Base-by-base conservation (phyloP, 371 early-diverging fungal species). In the Rhizopus microsporus region DNA sequence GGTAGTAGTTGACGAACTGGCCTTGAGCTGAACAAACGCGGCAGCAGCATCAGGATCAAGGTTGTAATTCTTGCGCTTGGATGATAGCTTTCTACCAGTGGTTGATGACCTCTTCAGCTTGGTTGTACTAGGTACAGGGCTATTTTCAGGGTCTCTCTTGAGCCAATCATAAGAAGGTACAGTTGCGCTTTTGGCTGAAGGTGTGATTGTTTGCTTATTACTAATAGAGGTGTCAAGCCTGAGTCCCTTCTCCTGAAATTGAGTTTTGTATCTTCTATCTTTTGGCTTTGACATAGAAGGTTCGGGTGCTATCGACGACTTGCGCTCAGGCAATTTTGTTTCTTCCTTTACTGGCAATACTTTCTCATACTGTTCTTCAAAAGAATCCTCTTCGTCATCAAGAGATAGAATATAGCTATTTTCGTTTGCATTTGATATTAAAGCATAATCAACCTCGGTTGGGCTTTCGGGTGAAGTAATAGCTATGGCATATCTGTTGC, bases 211-310 rank as follows among this genome's bases (percentile, higher is more conserved):
- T 29, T 48, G 37, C 8, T 35, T 13, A 35, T 16, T 5, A 6
- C 16, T 13, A n/a, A 43, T 13, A 17, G 51, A 42, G 2, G 78
- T 77, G 40, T 77, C 57, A 4, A 77, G 70, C 29, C 60, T 77
- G 10, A 77, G 59, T 15, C 74, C 74, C 37, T 65, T 65, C 17
- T 58, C 74, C 59, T 74, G 70, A 7, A 74, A 77, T 9, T 63
- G 71, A 1, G 65, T 37, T 49, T 63, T 54, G 35, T 68, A 69
- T 40, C 55, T 63, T 50, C 53, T 65, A 51, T 57, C 61, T 51
- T 51, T 60, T 49, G 6, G 52, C 45, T 17, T 46, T 30, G 35
- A 35, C 15, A 34, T 29, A 13, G 32, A 45, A 3, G 44, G 37
- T n/a, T 16, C 12, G 0, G 62, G 46, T 5, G 51, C 13, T 32